Conservation (phyloP, 345 rosid genomes). For the Arabidopsis arenosa region DNA sequence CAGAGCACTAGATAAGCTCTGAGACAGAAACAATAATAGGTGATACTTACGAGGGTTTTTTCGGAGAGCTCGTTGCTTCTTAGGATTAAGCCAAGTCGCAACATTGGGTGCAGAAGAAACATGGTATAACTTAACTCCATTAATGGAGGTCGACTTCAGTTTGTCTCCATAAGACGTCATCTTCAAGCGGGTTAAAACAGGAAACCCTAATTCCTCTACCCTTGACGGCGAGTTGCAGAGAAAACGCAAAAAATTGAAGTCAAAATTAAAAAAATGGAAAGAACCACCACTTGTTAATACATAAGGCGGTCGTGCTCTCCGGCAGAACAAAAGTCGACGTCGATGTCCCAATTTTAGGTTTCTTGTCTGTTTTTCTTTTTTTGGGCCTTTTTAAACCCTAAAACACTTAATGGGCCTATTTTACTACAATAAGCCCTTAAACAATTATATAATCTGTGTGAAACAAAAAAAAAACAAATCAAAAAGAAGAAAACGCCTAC, state of each 20-base stretch:
- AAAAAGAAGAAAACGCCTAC: neutral
- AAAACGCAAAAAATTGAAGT: neutral
- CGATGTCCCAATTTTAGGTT: conserved; percentile 30
- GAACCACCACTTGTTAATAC: neutral
- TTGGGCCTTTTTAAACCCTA: conserved; percentile 22
- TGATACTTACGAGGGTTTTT: conserved; percentile 60
- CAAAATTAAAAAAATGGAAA: neutral
- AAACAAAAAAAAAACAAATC: neutral
- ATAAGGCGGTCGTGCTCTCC: conserved; percentile 32
- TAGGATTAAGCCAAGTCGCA: conserved; percentile 74
- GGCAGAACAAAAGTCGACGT: conserved; percentile 30
- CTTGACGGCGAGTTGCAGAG: conserved; percentile 33
- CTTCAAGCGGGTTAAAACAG: conserved; percentile 19
- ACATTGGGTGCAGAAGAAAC: conserved; percentile 68
- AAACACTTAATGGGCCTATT: conserved; percentile 11
- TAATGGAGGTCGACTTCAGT: conserved; percentile 78
- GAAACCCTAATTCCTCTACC: neutral
- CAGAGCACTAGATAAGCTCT: neutral
- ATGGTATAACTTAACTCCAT: conserved; percentile 79
- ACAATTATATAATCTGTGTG: neutral
- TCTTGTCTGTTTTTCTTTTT: neutral
- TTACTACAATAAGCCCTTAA: neutral
- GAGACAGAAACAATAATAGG: neutral
- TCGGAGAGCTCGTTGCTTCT: conserved; percentile 81
- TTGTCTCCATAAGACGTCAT: conserved; percentile 70